phyloP scores from a whole-genome alignment of 495 filamentous ascomycete genomes.

The Hypoxylon perforatum region DNA sequence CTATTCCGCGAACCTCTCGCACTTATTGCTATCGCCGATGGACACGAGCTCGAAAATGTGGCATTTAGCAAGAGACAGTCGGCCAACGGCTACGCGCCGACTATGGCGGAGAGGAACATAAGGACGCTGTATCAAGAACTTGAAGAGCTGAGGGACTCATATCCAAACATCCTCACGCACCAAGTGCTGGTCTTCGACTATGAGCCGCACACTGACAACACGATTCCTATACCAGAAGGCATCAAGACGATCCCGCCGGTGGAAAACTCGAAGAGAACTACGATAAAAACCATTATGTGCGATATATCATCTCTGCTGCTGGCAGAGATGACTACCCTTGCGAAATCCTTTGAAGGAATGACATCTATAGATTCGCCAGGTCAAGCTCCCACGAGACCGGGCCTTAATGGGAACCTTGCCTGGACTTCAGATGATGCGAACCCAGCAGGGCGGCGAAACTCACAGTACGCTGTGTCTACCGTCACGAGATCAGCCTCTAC shows the following conservation, averaged over 20 bases:
- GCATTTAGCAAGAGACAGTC: conserved; percentile 60
- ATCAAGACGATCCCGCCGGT: conserved; percentile 79
- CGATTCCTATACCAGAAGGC: conserved; percentile 65
- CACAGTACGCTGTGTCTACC: conserved; percentile 59
- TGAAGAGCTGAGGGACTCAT: conserved; percentile 74
- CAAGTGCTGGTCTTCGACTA: conserved; percentile 84
- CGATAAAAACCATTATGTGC: conserved; percentile 93
- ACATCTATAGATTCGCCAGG: conserved; percentile 82
- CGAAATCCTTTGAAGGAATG: conserved; percentile 83
- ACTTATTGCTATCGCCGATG: conserved; percentile 83
- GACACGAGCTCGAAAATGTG: conserved; percentile 64
- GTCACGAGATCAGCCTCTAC: conserved; percentile 61
- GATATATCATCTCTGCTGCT: conserved; percentile 87
- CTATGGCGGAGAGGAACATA: conserved; percentile 59
- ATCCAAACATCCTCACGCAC: conserved; percentile 80
- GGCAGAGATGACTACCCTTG: conserved; percentile 87
- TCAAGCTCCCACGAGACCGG: conserved; percentile 46
- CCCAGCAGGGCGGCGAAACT: conserved; percentile 61
- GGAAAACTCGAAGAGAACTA: conserved; percentile 79
- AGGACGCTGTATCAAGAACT: conserved; percentile 70
- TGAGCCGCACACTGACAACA: conserved; percentile 53
- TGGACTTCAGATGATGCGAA: conserved; percentile 52
- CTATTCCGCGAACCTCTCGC: conserved; percentile 82
- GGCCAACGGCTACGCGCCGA: conserved; percentile 55
- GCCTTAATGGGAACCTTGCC: conserved; percentile 48